A percentile compares a stretch with the other conserved stretches of the same genome.
Conservation (phyloP, 1,284 basidiomycete species). For the Austroboletus niveus region DNA sequence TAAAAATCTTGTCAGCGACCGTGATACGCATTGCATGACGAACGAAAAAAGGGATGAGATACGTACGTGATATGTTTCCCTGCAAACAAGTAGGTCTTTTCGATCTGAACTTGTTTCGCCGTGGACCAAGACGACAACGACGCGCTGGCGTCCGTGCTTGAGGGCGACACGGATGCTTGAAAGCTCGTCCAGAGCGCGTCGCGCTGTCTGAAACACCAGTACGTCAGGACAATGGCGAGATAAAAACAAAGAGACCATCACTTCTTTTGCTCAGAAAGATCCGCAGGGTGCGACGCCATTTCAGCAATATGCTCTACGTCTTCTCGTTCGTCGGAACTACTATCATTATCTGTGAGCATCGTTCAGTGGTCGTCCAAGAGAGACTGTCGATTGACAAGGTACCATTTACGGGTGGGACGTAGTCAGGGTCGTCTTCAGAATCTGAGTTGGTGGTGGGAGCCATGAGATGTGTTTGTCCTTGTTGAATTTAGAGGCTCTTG, state of each 20-base stretch:
- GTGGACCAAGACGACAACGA: not conserved
- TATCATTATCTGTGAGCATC: conserved; percentile 34
- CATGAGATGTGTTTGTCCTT: conserved; percentile 26
- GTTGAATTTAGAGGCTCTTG: conserved; percentile 24
- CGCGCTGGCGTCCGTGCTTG: not conserved
- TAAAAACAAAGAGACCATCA: conserved; percentile 14
- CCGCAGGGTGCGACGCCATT: conserved; percentile 25
- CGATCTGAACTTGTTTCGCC: conserved; percentile 56
- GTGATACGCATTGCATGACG: too few species aligned
- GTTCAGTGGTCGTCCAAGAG: not conserved
- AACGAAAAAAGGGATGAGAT: not conserved
- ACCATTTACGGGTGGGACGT: conserved; percentile 52
- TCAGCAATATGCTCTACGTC: conserved; percentile 5
- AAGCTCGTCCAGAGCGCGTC: conserved; percentile 62
- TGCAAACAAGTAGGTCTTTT: conserved; percentile 68
- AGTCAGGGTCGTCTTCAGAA: conserved; percentile 67
- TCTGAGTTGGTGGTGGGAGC: conserved; percentile 40
- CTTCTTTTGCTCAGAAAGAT: conserved; percentile 45
- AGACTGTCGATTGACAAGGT: not conserved
- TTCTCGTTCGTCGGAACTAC: conserved; percentile 30
- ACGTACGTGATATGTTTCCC: conserved; percentile 71
- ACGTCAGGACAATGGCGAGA: conserved; percentile 2
- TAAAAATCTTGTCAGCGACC: too few species aligned
- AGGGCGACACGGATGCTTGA: conserved; percentile 47
- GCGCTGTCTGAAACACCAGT: conserved; percentile 25